Evolutionary conservation across 2,329 filamentous ascomycete genomes (phyloP).

Genomic region (Cladosporium austrohemisphaericum): DNA sequence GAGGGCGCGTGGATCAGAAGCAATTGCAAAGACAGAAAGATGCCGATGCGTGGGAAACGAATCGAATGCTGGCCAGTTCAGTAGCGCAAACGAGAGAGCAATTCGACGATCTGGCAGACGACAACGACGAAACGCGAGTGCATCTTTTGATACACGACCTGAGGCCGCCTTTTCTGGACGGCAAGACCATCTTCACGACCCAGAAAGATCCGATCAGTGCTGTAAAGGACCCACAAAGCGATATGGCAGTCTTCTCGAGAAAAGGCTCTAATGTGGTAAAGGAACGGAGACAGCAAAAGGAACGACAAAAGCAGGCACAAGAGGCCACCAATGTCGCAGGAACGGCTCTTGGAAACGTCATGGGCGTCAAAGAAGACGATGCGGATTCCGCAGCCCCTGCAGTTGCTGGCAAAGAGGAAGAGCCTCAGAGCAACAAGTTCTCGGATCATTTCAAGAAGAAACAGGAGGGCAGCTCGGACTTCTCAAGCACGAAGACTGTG

Average conservation of each 20-base stretch:
- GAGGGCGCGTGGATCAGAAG: slow-evolving; percentile 54
- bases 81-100: slow-evolving; percentile 86
- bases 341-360: slow-evolving; percentile 87
- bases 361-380: slow-evolving; percentile 91
- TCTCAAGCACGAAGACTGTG: slow-evolving; percentile 87
- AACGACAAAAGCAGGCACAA: slow-evolving; percentile 89
- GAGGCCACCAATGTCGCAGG: slow-evolving; percentile 91
- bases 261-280: slow-evolving; percentile 93
- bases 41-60: slow-evolving; percentile 97
- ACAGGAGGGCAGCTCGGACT: slow-evolving; percentile 76
- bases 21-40: slow-evolving; percentile 86
- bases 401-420: slow-evolving; percentile 59
- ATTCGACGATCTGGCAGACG: slow-evolving; percentile 78
- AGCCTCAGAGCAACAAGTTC: slow-evolving; percentile 71
- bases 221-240: slow-evolving; percentile 88
- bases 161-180: slow-evolving; percentile 90
- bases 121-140: slow-evolving; percentile 83
- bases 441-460: slow-evolving; percentile 84
- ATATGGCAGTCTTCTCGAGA: slow-evolving; percentile 96
- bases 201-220: slow-evolving; percentile 93
- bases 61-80: slow-evolving; percentile 94
- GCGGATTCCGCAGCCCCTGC: slow-evolving; percentile 67
- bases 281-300: slow-evolving; percentile 85
- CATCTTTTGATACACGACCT: slow-evolving; percentile 92
- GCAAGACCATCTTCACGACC: slow-evolving; percentile 93